Base-by-base conservation (phyloP, 345 rosid species). In the Hypericum androsaemum region DNA sequence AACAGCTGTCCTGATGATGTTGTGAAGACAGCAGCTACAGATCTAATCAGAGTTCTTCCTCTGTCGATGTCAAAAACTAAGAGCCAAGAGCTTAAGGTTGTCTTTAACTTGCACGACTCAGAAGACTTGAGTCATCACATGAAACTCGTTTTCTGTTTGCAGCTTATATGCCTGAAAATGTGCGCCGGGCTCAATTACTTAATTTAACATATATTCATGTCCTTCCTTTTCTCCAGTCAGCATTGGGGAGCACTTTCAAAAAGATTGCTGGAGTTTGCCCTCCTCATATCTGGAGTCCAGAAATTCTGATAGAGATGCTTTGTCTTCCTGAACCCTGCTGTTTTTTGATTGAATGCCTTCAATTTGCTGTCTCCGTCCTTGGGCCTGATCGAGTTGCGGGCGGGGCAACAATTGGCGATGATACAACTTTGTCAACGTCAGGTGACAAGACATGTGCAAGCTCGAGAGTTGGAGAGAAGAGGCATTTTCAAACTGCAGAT, bases 11-110 rank as follows among this genome's bases (percentile, higher is more conserved):
- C 89, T 56, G 95, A 84, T 74, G 76, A 65, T 43, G 71, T 75
- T 66, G 80, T 90, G 61, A 63, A 75, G 73, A 61, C 64, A 59
- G 84, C 98, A 54, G 95, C 96, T 64, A 77, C 73, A 45, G 71
- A 71, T 70, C 54, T 87, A 37, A 76, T 87, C 55, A 61, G 69
- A 64, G 70, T 70, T 47, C 76, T 87, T 61, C 73, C 71, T 54
- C 68, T 16, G 56, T 78, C 92, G 50, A 61, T 88, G 72, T 53
- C 63, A 70, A 81, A 82, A 81, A 82, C 95, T 45, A 79, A 74
- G 57, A 82, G 96, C 67, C 71, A 71, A 52, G 92, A 87, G 71
- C 92, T 87, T 56, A 84, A 84, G 98, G 98, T 87, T 67, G 9
- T 52, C 40, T 7, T 7, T 7, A 42, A 43, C 37, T 9, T 59